Evolutionary conservation across 2,329 filamentous ascomycete genomes (phyloP).

Genomic region (Chalaropsis ovoidea): DNA sequence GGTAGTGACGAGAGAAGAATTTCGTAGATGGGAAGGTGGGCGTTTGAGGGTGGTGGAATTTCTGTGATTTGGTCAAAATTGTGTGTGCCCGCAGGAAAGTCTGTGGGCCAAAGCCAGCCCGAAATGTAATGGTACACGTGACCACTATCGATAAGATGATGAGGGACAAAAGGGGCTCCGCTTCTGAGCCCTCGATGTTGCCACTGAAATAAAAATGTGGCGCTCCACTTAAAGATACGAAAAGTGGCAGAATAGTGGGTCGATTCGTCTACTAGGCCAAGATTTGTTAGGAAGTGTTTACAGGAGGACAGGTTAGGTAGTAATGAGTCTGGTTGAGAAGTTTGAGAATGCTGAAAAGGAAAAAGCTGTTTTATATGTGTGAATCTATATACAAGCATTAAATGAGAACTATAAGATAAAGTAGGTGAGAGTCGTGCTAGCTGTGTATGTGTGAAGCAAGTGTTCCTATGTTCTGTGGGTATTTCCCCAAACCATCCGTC

Average conservation of each 20-base stretch:
- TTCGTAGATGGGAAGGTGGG: conserved; percentile 22
- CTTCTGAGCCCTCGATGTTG: background rate
- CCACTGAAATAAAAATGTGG: background rate
- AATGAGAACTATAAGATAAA: background rate
- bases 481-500: conserved; percentile 22
- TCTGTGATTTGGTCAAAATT: conserved; percentile 25
- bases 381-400: conserved; percentile 15
- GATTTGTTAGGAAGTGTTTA: too few relatives aligned
- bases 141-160: conserved; percentile 22
- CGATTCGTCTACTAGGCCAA: background rate
- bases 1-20: conserved; percentile 26
- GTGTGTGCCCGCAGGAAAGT: conserved; percentile 23
- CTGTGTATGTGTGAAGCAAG: conserved; percentile 16
- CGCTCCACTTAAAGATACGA: background rate
- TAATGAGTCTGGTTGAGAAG: background rate
- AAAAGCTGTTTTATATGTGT: conserved; percentile 11
- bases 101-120: conserved; percentile 24
- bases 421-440: conserved; percentile 2
- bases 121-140: conserved; percentile 20
- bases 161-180: background rate
- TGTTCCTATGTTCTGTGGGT: conserved; percentile 26
- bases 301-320: too few relatives aligned
- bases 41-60: conserved; percentile 26
- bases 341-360: background rate
- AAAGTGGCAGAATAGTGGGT: background rate